These are phyloP conservation scores for Arthrinium phaeospermum DNA, from an alignment of 2,329 filamentous ascomycete genomes.

Conservation along the genomic window DNA sequence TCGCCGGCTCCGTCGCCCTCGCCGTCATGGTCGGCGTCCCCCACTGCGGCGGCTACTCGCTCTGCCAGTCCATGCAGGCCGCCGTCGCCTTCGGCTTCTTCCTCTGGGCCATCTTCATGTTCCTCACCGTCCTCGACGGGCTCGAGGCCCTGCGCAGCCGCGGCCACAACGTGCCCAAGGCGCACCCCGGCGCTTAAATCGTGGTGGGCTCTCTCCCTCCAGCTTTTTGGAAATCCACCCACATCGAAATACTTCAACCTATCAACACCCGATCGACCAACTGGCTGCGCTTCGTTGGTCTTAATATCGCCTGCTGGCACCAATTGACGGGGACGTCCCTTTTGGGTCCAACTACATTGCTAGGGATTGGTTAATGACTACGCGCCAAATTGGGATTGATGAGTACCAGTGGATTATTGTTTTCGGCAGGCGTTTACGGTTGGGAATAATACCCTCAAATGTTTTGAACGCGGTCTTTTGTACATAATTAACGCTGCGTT, in stretches of 20 bases:
- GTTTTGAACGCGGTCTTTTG: not conserved
- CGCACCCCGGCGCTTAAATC: conserved; percentile 34
- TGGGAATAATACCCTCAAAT: conserved; percentile 15
- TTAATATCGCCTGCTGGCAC: not conserved
- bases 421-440: conserved; percentile 17
- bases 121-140: conserved; percentile 53
- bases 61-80: conserved; percentile 49
- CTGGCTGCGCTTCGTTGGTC: not conserved
- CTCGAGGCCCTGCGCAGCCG: conserved; percentile 51
- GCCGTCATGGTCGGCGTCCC: conserved; percentile 68
- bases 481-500: not conserved
- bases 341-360: too few species aligned
- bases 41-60: conserved; percentile 54
- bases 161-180: conserved; percentile 38
- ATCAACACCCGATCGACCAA: not conserved
- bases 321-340: not conserved
- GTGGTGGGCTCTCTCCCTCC: not conserved
- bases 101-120: conserved; percentile 60
- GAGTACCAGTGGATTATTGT: not conserved
- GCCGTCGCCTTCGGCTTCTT: conserved; percentile 71
- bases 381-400: not conserved
- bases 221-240: not conserved
- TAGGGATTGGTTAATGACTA: not conserved
- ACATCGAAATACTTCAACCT: not conserved
- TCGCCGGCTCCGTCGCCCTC: conserved; percentile 81